These are phyloP conservation scores for Suhomyces xylopsoci DNA, from an alignment of 805 yeast species.

Conservation along the genomic window DNA sequence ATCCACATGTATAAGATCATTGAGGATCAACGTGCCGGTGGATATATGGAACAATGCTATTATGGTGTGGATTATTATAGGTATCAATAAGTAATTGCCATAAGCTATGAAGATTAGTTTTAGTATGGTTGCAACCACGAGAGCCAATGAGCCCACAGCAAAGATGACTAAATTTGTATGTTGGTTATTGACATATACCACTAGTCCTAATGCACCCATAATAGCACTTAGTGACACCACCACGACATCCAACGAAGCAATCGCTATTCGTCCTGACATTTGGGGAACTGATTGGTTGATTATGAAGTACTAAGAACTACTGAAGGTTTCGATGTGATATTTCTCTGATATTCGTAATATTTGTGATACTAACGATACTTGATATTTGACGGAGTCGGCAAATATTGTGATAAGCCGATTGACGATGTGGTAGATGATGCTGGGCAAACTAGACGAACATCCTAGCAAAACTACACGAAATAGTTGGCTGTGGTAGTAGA, in stretches of 20 bases:
- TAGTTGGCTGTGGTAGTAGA: not conserved
- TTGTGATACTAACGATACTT: no score
- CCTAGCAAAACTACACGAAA: not conserved
- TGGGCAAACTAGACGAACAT: not conserved
- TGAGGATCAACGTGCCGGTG: conserved; percentile 5
- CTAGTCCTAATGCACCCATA: not conserved
- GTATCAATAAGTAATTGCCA: conserved; percentile 1
- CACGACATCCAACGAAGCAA: not conserved
- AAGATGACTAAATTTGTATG: conserved; percentile 2
- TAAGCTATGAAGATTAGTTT: not conserved
- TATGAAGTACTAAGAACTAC: no score
- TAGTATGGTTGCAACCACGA: not conserved
- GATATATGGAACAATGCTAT: conserved; percentile 2
- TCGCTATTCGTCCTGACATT: not conserved
- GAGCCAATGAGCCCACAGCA: not conserved
- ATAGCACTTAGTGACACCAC: not conserved
- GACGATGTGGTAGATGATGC: not conserved
- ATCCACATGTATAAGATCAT: not conserved
- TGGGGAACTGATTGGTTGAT: no score
- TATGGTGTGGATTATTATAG: not conserved
- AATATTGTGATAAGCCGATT: not conserved
- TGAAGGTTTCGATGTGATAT: no score
- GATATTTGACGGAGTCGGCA: not conserved
- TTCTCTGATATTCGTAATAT: no score
- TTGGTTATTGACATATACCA: conserved; percentile 1